Base-by-base conservation (phyloP, 2,329 filamentous ascomycete genomes). In the Aspergillus quadricinctus region DNA sequence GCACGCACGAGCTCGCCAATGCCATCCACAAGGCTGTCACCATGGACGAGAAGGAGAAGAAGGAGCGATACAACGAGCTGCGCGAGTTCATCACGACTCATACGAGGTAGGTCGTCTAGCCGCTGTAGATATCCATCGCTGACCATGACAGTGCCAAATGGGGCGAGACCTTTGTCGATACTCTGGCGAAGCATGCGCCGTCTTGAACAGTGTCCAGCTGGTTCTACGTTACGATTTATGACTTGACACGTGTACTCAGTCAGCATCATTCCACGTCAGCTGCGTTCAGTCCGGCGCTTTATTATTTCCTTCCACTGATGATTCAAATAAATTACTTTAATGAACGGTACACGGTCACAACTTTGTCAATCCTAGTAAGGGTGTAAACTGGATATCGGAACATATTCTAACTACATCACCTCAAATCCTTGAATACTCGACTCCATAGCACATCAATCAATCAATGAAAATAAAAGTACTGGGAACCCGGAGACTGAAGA, bases 1-100 rank as follows among this genome's bases (percentile, higher is more conserved):
- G 96, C 71, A 95, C 89, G 0, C 90, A 95, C 66, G 92, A 97
- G 71, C 82, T 97, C 46, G 90, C 92, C n/a, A 89, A 92, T 65
- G 88, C 91, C 2, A 89, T 97, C 58, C 86, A 94, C 70, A 87
- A 92, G 56, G 90, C 91, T n/a, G 87, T 96, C 48, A 94, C 89
- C 52, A 95, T 97, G 89, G 85, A 86, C 45, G 83, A 88, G 4
- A 89, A 93, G 72, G 87, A 92, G 76, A 85, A 90, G 49, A 84
- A 86, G 63, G 79, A 83, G 57, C 93, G 94, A 73, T 94, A 89
- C 77, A 83, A 88, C 72, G 93, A 92, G 75, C 80, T 97, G 49
- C 87, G 90, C 66, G 86, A 88, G 68, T 97, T 97, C 70, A 89
- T 97, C 56, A 90, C 92, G 75, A 92, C 92, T 76, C 95, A 96